phyloP scores from a whole-genome alignment of 73 alveolate genomes.

The Symbiodinium natans region DNA sequence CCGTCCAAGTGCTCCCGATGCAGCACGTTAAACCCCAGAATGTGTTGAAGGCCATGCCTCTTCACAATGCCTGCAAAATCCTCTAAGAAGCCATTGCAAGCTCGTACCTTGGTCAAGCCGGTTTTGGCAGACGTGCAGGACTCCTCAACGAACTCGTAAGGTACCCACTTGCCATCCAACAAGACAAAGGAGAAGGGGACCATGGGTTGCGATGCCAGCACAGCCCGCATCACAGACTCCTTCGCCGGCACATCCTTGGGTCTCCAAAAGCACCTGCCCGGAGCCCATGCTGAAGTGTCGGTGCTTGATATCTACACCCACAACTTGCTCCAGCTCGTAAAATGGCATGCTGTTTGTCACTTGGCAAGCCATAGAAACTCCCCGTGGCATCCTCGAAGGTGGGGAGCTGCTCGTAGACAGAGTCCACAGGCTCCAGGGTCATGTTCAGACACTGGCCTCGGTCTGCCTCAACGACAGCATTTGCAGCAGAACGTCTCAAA shows the following conservation, averaged over 20 bases:
- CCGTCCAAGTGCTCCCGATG: not conserved
- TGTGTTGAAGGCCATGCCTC: not conserved
- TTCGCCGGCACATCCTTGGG: not conserved
- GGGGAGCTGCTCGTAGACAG: not conserved
- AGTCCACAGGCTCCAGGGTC: not conserved
- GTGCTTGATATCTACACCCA: slow-evolving; percentile 11
- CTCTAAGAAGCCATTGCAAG: not conserved
- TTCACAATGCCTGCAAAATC: not conserved
- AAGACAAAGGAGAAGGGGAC: not conserved
- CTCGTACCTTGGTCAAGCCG: not conserved
- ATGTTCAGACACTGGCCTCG: no score
- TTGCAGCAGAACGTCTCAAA: no score
- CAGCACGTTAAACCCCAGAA: slow-evolving; percentile 7
- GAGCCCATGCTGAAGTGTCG: not conserved
- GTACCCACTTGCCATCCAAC: not conserved
- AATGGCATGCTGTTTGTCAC: not conserved
- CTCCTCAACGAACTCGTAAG: slow-evolving; percentile 17
- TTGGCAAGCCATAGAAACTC: not conserved
- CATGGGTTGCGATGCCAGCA: not conserved
- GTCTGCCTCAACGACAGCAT: no score
- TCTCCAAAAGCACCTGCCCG: not conserved
- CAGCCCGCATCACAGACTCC: not conserved
- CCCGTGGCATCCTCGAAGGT: not conserved
- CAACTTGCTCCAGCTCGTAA: not conserved
- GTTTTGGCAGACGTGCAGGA: not conserved